Percentiles rank a stretch among this genome's conserved stretches.
phyloP scores from a whole-genome alignment of 768 basidiomycete genomes.

The Steccherinum ochraceum region DNA sequence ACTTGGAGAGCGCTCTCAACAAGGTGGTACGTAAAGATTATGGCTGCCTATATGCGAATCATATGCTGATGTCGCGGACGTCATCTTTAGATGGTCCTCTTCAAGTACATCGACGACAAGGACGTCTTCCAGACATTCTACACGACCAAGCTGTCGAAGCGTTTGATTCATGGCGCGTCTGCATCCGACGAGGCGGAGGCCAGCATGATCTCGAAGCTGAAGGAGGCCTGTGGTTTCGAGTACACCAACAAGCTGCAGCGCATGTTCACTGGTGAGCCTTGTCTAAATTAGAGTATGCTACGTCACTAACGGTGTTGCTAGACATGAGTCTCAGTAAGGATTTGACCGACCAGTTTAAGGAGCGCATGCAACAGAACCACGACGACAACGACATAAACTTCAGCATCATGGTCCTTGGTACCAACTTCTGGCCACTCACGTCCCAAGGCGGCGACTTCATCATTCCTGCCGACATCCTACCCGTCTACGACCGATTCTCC shows the following conservation, averaged over 20 bases:
- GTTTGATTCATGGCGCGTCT: slow-evolving; percentile 85
- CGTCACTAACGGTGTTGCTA: too few species aligned
- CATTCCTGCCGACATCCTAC: slow-evolving; percentile 80
- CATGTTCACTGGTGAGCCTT: slow-evolving; percentile 83
- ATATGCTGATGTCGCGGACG: neutral
- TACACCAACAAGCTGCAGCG: slow-evolving; percentile 94
- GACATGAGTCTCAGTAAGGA: slow-evolving; percentile 96
- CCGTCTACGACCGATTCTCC: slow-evolving; percentile 87
- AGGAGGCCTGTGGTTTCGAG: slow-evolving; percentile 94
- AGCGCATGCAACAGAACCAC: slow-evolving; percentile 83
- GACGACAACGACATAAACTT: slow-evolving; percentile 88
- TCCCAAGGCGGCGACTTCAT: slow-evolving; percentile 81
- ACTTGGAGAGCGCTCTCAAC: slow-evolving; percentile 84
- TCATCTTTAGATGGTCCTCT: slow-evolving; percentile 84
- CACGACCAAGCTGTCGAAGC: slow-evolving; percentile 87
- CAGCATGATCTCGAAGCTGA: slow-evolving; percentile 96
- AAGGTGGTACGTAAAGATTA: slow-evolving; percentile 61
- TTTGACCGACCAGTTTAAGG: slow-evolving; percentile 91
- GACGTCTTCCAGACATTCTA: slow-evolving; percentile 99
- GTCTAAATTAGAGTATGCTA: neutral
- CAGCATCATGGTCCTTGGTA: slow-evolving; percentile 88
- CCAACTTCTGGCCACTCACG: slow-evolving; percentile 92
- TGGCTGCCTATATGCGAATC: neutral
- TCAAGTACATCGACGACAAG: slow-evolving; percentile 98
- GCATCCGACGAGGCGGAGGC: slow-evolving; percentile 95